phyloP scores from a whole-genome alignment of 1,284 basidiomycete genomes.

The Takashimella koratensis region DNA sequence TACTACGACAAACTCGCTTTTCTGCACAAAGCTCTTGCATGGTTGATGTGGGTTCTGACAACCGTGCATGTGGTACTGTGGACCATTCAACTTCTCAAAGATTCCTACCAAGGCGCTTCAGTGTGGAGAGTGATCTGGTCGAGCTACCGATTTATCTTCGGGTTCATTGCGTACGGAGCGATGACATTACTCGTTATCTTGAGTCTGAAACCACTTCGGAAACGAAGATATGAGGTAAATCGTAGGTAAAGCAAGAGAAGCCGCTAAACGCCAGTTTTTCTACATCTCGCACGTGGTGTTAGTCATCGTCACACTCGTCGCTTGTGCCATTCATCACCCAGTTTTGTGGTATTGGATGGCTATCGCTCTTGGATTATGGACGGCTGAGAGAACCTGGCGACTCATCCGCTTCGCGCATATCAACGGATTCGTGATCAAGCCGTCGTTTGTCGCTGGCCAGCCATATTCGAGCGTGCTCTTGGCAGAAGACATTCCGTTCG shows the following conservation, averaged over 20 bases:
- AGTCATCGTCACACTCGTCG: conserved; percentile 60
- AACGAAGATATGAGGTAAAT: conserved; percentile 62
- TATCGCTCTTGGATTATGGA: conserved; percentile 63
- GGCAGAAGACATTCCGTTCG: neutral
- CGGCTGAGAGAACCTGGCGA: conserved; percentile 61
- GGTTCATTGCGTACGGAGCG: conserved; percentile 66
- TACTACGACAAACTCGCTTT: conserved; percentile 72
- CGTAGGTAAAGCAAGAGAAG: neutral
- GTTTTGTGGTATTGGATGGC: conserved; percentile 60
- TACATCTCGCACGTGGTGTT: conserved; percentile 67
- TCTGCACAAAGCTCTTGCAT: conserved; percentile 68
- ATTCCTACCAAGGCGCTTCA: conserved; percentile 54
- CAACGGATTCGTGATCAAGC: conserved; percentile 55
- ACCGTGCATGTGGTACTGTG: conserved; percentile 68
- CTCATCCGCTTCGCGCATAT: conserved; percentile 60
- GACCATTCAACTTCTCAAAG: conserved; percentile 66
- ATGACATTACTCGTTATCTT: conserved; percentile 65
- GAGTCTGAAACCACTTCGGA: conserved; percentile 63
- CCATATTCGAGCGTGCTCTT: neutral
- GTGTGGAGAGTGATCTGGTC: conserved; percentile 64
- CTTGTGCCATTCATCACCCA: conserved; percentile 66
- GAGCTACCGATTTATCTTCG: conserved; percentile 69
- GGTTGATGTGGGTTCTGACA: conserved; percentile 68
- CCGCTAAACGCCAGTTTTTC: conserved; percentile 53
- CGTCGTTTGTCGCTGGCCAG: neutral